Conservation (phyloP, 164 flowering plant genomes). For the Akebia trifoliata region DNA sequence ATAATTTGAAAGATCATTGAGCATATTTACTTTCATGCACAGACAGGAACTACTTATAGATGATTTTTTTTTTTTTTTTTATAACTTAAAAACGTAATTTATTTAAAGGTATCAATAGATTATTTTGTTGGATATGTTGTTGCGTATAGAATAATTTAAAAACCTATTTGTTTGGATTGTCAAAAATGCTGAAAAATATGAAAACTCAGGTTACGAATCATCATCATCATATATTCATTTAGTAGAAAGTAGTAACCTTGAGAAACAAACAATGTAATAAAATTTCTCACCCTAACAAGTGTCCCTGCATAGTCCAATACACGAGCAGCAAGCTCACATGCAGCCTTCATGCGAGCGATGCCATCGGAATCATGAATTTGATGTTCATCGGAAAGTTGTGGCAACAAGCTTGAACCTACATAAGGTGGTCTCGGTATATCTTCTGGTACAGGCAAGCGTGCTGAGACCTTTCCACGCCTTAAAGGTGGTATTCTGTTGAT, state of each 20-base stretch:
- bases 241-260: neutral
- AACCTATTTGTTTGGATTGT: neutral
- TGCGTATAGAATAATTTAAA: neutral
- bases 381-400: conserved; percentile 61
- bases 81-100: no score
- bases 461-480: conserved; percentile 79
- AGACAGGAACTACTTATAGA: no score
- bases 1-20: no score
- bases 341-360: conserved; percentile 70
- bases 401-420: conserved; percentile 41
- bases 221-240: neutral
- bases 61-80: no score
- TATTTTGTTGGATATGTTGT: no score
- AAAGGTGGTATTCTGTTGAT: conserved; percentile 51
- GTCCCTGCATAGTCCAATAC: conserved; percentile 86
- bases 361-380: conserved; percentile 81
- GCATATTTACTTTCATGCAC: no score
- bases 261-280: neutral
- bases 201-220: neutral
- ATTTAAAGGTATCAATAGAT: neutral
- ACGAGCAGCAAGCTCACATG: conserved; percentile 91
- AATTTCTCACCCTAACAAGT: conserved; percentile 66
- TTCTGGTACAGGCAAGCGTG: conserved; percentile 69
- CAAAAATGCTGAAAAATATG: neutral
- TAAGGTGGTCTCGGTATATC: conserved; percentile 90